Base-by-base conservation (phyloP, 1,284 basidiomycete genomes). In the Ustilago esculenta region DNA sequence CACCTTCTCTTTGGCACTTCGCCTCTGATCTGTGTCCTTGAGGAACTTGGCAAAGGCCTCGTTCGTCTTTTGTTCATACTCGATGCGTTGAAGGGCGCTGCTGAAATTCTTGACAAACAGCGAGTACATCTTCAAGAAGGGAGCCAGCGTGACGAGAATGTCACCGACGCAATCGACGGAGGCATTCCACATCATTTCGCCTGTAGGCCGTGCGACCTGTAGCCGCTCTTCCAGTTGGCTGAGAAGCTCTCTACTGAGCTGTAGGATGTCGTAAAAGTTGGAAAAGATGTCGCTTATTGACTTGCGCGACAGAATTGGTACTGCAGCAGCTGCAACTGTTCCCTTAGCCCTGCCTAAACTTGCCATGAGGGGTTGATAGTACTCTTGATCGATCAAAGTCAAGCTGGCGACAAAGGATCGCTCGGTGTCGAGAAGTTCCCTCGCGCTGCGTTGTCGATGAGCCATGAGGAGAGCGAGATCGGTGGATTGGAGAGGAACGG, bases 181-280 rank as follows among this genome's bases (percentile, higher is more conserved):
- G 3, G 80, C 65, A 43, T 78, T 59, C 80, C 80, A 81, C 7
- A 47, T 33, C 36, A 59, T 42, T 14, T 45, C 39, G 7, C 37
- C 29, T 2, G 12, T 5, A 21, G 40, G 79, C 91, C 20, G 24
- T 3, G 43, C 17, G n/a, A 93, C 3, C 10, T 65, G 63, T 7
- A 81, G 35, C 8, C 80, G 67, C 43, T 76, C 76, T 40, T 80
- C 79, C 24, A 92, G 85, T 4, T 88, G 86, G 14, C 86, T 83
- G 61, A 89, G 87, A 76, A 92, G 88, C n/a, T 90, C 88, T 46
- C 87, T 88, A 82, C 92, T 91, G 50, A 94, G 85, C 73, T 92
- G 91, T 87, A 91, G 90, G 41, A 95, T 93, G 83, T 94, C 92
- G 77, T 90, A 88, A 76, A 94, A 93, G 81, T 94, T 94, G 67